phyloP scores from a whole-genome alignment of 2,329 filamentous ascomycete species.

The Phyllosticta citriasiana region DNA sequence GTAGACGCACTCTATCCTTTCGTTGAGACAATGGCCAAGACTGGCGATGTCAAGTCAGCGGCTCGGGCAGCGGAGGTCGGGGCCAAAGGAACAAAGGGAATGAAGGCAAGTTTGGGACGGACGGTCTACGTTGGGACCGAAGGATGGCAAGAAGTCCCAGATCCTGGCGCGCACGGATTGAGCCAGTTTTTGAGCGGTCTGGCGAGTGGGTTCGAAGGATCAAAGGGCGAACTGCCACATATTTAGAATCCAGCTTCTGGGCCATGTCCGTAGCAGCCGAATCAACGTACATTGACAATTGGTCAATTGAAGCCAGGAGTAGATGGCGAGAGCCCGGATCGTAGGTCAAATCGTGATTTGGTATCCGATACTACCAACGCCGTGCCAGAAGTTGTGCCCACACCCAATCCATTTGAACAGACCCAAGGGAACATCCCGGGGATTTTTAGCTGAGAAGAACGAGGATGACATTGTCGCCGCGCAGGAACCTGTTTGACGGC shows the following conservation, averaged over 20 bases:
- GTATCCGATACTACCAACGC: conserved; percentile 11
- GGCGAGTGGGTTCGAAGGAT: conserved; percentile 40
- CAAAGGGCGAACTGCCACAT: not conserved
- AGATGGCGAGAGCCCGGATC: not conserved
- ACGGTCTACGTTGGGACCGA: conserved; percentile 72
- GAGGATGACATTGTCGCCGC: conserved; percentile 80
- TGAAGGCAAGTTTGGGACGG: conserved; percentile 80
- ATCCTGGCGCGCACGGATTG: conserved; percentile 70
- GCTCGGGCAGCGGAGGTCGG: conserved; percentile 65
- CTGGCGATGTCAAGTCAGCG: conserved; percentile 59
- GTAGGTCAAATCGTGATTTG: conserved; percentile 7
- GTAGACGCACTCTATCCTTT: conserved; percentile 88
- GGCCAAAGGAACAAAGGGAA: conserved; percentile 77
- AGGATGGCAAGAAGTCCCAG: conserved; percentile 62
- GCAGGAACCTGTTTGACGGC: conserved; percentile 55
- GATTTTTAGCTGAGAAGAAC: conserved; percentile 61
- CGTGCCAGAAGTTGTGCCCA: conserved; percentile 8
- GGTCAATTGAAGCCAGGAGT: not conserved
- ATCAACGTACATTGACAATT: not conserved
- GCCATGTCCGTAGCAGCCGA: not conserved
- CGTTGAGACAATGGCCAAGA: conserved; percentile 57
- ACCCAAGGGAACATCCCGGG: not conserved
- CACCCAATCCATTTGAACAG: conserved; percentile 6
- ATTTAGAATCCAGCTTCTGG: not conserved
- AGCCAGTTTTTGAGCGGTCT: conserved; percentile 74